Evolutionary conservation across 495 filamentous ascomycete genomes (phyloP).

Genomic region (Ramalina peruviana): DNA sequence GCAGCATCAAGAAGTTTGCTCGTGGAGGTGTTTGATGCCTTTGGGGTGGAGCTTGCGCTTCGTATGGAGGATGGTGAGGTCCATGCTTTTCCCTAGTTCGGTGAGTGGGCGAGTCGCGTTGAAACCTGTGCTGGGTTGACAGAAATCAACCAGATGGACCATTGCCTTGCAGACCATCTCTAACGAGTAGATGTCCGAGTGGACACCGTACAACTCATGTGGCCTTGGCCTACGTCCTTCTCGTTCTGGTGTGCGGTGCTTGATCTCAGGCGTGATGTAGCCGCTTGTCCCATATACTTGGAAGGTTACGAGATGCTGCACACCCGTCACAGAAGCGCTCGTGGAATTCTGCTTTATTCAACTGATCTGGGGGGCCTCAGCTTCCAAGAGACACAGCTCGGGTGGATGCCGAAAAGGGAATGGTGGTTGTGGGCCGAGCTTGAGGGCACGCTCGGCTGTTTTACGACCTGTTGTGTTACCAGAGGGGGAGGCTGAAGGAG

Average conservation of each 20-base stretch:
- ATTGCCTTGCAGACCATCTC: neutral
- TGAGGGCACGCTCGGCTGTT: no score
- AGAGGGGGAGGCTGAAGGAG: no score
- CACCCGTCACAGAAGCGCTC: neutral
- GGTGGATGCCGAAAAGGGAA: no score
- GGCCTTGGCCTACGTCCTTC: neutral
- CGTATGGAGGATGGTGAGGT: neutral
- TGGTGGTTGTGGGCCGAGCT: no score
- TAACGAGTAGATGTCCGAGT: constrained; percentile 8
- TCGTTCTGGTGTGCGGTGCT: constrained; percentile 1
- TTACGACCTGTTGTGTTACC: no score
- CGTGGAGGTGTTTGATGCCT: no score
- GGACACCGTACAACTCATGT: constrained; percentile 3
- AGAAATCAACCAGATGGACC: neutral
- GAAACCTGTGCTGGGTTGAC: neutral
- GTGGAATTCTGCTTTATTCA: no score
- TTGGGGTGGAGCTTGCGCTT: no score
- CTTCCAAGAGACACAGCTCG: no score
- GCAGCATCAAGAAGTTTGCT: no score
- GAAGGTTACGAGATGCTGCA: constrained; percentile 4
- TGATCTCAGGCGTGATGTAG: constrained; percentile 7
- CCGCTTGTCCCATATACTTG: neutral
- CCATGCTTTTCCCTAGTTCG: constrained; percentile 8
- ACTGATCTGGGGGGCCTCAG: no score
- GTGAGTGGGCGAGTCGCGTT: constrained; percentile 7